Base-by-base conservation (phyloP, 163 green algal genomes). In the Scenedesmus sp. region DNA sequence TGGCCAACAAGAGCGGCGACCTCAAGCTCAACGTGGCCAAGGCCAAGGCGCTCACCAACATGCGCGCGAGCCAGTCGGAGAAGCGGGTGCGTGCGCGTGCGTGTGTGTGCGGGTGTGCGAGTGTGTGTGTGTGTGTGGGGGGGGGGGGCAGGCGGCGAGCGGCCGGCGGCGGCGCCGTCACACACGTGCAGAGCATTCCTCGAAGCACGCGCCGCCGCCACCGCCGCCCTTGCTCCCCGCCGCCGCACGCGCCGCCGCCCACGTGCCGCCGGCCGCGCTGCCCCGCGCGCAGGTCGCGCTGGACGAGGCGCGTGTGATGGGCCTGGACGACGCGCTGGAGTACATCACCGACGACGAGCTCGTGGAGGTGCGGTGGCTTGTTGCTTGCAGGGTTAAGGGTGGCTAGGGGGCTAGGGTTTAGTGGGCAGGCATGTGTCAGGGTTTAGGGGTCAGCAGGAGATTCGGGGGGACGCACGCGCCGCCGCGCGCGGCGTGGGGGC, bases 11-110 rank as follows among this genome's bases (percentile, higher is more conserved):
- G 56, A 78, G 83, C 0, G 94, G 93, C 1, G 97, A 99, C 87
- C 89, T 99, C 18, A 92, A 94, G 63, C 83, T 99, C 60, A 99
- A 99, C 83, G 89, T 95, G 1, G 98, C 93, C 94, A 99, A 99
- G 89, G 90, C 90, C 76, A 99, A 99, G 93, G 85, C 87, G 34
- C 87, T 93, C 10, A 96, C 91, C 36, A 97, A 97, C 86, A 95
- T 96, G 86, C 87, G 93, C 24, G 91, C 90, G 15, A 71, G 88
- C 0, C 82, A 78, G 47, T 90, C 88, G 51, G 92, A 97, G 39
- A 80, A 85, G 58, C 93, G 84, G 51, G 78, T 87, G 80, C 82
- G 17, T 64, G 87, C 15, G 75, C 95, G 34, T 31, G n/a, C n/a
- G n/a, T n/a, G n/a, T n/a, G n/a, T n/a, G n/a, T n/a, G n/a, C n/a